Conservation (phyloP, 148 eudicot species). For the Chenopodium album region DNA sequence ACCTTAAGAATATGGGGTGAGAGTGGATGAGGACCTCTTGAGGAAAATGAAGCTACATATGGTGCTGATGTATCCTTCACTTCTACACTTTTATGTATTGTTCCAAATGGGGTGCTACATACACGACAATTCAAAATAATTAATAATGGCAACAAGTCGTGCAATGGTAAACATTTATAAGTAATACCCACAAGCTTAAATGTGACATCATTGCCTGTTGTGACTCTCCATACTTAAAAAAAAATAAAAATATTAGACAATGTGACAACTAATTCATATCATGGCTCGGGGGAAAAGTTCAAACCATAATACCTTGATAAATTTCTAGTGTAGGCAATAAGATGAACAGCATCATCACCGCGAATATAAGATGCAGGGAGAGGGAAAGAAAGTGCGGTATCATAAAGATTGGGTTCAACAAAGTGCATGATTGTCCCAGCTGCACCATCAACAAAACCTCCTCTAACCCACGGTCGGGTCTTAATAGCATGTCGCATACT, state of each 20-base stretch:
- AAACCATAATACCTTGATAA: constrained; percentile 22
- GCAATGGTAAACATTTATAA: too few species aligned
- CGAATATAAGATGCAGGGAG: constrained; percentile 32
- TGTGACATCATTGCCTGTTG: too few species aligned
- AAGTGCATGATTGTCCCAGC: constrained; percentile 34
- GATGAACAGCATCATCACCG: constrained; percentile 18
- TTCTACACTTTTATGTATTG: constrained; percentile 25
- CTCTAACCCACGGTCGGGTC: neutral
- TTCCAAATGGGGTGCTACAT: constrained; percentile 30
- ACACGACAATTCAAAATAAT: too few species aligned
- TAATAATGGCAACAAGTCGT: too few species aligned
- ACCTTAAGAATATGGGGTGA: constrained; percentile 35
- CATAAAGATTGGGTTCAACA: neutral
- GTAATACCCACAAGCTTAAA: too few species aligned
- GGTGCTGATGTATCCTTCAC: constrained; percentile 28
- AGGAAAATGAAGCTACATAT: constrained; percentile 31
- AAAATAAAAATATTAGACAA: too few species aligned
- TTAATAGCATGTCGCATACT: constrained; percentile 12
- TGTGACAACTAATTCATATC: too few species aligned
- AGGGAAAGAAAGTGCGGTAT: constrained; percentile 5
- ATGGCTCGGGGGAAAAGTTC: too few species aligned
- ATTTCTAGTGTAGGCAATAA: constrained; percentile 25
- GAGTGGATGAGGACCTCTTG: constrained; percentile 33
- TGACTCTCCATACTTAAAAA: too few species aligned
- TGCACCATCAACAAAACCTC: constrained; percentile 27